Base-by-base conservation (phyloP, 192 early-diverging fungal species). In the Backusella parvicylindrica region DNA sequence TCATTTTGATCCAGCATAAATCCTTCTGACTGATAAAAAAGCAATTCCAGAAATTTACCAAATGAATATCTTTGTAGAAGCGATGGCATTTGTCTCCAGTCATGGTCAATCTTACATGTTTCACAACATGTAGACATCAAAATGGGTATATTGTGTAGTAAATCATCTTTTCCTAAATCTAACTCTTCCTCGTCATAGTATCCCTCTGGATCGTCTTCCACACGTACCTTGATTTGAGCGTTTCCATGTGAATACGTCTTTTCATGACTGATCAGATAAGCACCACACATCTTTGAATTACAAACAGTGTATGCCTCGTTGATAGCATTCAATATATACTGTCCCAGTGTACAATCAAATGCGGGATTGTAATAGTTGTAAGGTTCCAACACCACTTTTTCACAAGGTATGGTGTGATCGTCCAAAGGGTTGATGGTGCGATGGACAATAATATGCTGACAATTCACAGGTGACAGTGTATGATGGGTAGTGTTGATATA, bases 21-120 rank as follows among this genome's bases (percentile, higher is more conserved):
- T 6, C 28, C 36, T 13, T 79, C 80, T 12, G 81, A 82, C 81
- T 93, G 91, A 82, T 99, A 97, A 64, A 98, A 96, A 0, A 93
- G 86, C 5, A 95, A 82, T 80, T 99, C 98, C 23, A 99, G 80
- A 76, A 94, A 98, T 83, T 99, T 99, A 67, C 96, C 98, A 87
- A 98, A 97, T 6, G 98, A 99, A 79, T 95, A 96, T 67, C 93
- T 92, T 91, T 93, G 95, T 21, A 92, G 87, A 36, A 93, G 90
- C 21, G 91, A 90, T 0, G 95, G 93, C 87, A 99, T 92, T 6
- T 26, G 68, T 70, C 21, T 41, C 37, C 41, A 70, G 15, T 28
- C 26, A 18, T 70, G 37, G 6, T 40, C 28, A 18, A 70, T 31
- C 12, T 70, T 47, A 16, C 68, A 70, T 1, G 40, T 47, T 13